Base-by-base conservation (phyloP, 2,329 filamentous ascomycete genomes). In the Fusarium proliferatum region DNA sequence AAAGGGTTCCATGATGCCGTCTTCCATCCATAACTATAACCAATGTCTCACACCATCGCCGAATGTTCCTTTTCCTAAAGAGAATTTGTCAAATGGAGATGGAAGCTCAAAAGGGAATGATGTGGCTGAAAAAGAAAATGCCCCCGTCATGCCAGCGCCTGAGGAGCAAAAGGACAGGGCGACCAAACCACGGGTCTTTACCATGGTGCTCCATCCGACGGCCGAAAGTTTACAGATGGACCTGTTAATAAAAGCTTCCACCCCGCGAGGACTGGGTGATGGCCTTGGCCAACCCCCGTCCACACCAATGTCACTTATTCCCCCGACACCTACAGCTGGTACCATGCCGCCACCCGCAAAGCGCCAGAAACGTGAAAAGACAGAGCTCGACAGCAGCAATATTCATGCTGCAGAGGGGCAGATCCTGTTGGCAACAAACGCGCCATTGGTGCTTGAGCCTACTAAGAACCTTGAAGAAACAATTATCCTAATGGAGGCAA, bases 21-120 rank as follows among this genome's bases (percentile, higher is more conserved):
- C 94, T 72, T 98, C 95, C 1, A 92, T 99, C 49, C 95, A 99
- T 82, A 97, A 97, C 81, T 94, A 95, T 81, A 97, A 95, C 78
- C 91, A 91, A 69, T 96, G 94, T 78, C 88, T 98, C 53, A 98
- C 95, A 0, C 96, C 96, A 1, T 98, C 96, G 1, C 90, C 95
- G 0, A 95, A 92, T 80, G 93, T 90, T 2, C 91, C 94, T 1
- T 97, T 92, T 79, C 94, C 92, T 48, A 88, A 87, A 71, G 86
- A 88, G 88, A 75, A 86, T 83, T 75, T 85, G 84, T 77, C 84
- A 12, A 51, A 70, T n/a, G 61, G 63, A 9, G 78, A 79, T n/a
- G 73, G 53, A 5, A 64, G 64, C 23, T 42, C 48, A n/a, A 79
- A 80, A 30, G 72, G 76, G 26, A 73, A 67, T 52, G 73, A 69